Conservation (phyloP, 1,139 yeast genomes). For the Candida freyschussii region DNA sequence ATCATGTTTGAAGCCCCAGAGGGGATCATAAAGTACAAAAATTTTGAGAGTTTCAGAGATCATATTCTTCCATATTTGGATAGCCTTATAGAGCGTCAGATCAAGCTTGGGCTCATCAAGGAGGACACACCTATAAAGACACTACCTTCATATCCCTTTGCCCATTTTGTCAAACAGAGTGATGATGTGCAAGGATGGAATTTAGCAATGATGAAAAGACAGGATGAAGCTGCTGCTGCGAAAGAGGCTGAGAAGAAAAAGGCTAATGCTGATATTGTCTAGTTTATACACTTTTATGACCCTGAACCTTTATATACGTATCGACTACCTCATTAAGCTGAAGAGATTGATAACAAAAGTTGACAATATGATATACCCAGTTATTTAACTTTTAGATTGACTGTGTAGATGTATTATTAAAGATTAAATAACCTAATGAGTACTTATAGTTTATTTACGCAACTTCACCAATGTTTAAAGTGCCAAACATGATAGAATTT, state of each 20-base stretch:
- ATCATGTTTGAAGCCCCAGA: slow-evolving; percentile 64
- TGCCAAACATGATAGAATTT: slow-evolving; percentile 25
- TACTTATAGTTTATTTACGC: too few species aligned
- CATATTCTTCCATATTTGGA: slow-evolving; percentile 57
- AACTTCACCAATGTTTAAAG: slow-evolving; percentile 19
- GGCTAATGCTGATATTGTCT: too few species aligned
- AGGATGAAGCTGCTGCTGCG: slow-evolving; percentile 20
- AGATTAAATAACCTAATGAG: too few species aligned
- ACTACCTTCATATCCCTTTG: slow-evolving; percentile 59
- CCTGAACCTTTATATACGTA: too few species aligned
- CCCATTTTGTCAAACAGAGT: slow-evolving; percentile 34
- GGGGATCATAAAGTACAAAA: slow-evolving; percentile 58
- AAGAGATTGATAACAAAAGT: too few species aligned
- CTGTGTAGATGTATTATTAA: too few species aligned
- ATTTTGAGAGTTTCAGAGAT: slow-evolving; percentile 52
- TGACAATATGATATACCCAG: too few species aligned
- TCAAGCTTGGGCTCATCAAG: slow-evolving; percentile 48
- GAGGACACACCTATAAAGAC: slow-evolving; percentile 58
- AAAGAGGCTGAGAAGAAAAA: slow-evolving; percentile 14
- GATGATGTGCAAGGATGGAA: slow-evolving; percentile 43
- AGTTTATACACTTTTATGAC: too few species aligned
- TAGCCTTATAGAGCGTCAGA: slow-evolving; percentile 50
- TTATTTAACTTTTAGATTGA: too few species aligned
- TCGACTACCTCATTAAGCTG: too few species aligned
- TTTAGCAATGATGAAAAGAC: slow-evolving; percentile 27